Base-by-base conservation (phyloP, 345 rosid genomes). In the Dipteronia dyeriana region DNA sequence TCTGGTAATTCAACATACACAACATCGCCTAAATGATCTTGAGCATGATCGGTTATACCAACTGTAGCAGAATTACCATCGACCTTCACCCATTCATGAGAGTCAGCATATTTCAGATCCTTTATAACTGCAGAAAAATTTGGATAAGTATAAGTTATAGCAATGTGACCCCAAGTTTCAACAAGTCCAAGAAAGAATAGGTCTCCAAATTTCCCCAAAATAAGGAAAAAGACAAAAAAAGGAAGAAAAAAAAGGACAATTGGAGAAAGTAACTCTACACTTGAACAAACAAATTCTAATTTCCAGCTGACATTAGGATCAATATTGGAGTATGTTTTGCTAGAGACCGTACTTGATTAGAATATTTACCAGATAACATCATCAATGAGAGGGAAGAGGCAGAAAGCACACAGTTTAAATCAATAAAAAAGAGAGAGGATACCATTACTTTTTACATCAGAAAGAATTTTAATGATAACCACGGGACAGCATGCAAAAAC, bases 31-130 rank as follows among this genome's bases (percentile, higher is more conserved):
- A 97, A 85, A 81, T 97, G 99, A 76, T 91, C 97, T 78, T 97
- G 98, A 4, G 99, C 98, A 71, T 97, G 99, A 86, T 97, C 96
- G 5, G 98, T 97, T 78, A 97, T 92, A 68, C 99, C 98, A 75
- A 97, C 75, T 0, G 90, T 92, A 10, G 95, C 97, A 76, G 92
- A 79, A 25, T 84, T 88, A 38, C 93, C 97, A 12, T 90, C 89
- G 45, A 91, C 90, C 85, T 88, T 97, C 75, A 87, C 97, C 99
- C 99, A 94, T 79, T 97, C 99, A 67, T 97, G 98, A 75, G 90
- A 79, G 20, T 92, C 98, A 8, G 89, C 90, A 86, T 92, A 96
- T 82, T 94, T 94, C 77, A 96, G 84, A 79, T 91, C 97, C 87
- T 92, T 91, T 68, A 88, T 38, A 80, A 94, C 98, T 89, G 86